phyloP scores from a whole-genome alignment of 2,329 filamentous ascomycete species.

The Hypoxylon sp. region DNA sequence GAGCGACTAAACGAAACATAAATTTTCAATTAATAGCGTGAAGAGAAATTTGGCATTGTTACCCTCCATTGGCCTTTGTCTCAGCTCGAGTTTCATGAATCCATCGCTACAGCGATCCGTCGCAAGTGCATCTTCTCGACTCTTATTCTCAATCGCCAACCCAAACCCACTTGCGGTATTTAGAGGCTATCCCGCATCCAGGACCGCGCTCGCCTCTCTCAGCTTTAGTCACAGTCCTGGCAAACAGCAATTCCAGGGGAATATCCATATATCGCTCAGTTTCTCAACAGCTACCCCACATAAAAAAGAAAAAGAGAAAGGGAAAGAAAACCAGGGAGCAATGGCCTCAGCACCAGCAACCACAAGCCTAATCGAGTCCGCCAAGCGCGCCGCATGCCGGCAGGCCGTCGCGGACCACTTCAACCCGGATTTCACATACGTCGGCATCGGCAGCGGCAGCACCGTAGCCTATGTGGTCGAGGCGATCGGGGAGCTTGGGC shows the following conservation, averaged over 20 bases:
- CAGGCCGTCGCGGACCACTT: slow-evolving; percentile 76
- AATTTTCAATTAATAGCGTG: background rate
- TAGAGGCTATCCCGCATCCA: slow-evolving; percentile 32
- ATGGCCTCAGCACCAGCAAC: slow-evolving; percentile 35
- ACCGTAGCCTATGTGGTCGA: slow-evolving; percentile 90
- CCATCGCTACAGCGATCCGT: slow-evolving; percentile 28
- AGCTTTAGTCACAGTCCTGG: background rate
- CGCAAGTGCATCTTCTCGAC: slow-evolving; percentile 34
- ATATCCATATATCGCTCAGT: slow-evolving; percentile 18
- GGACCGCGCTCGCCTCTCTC: background rate
- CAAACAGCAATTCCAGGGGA: slow-evolving; percentile 2
- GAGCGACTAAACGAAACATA: background rate
- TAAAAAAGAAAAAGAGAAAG: background rate
- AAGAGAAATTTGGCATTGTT: background rate
- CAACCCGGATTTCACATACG: slow-evolving; percentile 85
- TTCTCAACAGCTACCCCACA: slow-evolving; percentile 23
- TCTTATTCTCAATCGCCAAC: slow-evolving; percentile 7
- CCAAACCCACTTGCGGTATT: slow-evolving; percentile 41
- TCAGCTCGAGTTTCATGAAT: slow-evolving; percentile 39
- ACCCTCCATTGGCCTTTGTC: slow-evolving; percentile 7
- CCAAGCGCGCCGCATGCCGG: slow-evolving; percentile 81
- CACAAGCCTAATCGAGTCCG: slow-evolving; percentile 70
- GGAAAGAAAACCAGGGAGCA: background rate
- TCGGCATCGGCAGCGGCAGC: slow-evolving; percentile 86
- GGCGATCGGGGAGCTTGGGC: slow-evolving; percentile 75